Conservation (phyloP, 164 flowering plant species). For the Annona squamosa region DNA sequence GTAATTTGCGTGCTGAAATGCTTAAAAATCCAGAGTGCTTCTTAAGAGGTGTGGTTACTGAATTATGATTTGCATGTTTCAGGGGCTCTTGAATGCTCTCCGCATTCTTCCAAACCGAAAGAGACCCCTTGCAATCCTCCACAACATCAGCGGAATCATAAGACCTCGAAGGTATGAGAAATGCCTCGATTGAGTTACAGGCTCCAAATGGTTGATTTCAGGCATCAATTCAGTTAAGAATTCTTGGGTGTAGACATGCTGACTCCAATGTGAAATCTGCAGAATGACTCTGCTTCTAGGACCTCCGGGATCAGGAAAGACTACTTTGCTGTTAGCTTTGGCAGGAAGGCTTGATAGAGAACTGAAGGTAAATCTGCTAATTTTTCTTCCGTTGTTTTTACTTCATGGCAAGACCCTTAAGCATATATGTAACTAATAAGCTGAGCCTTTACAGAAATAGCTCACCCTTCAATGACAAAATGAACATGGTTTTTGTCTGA, state of each 20-base stretch:
- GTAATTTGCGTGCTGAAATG: constrained; percentile 16
- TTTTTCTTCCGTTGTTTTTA: background rate
- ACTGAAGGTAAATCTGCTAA: constrained; percentile 31
- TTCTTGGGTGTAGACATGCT: background rate
- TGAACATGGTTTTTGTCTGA: constrained; percentile 16
- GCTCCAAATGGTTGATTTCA: background rate
- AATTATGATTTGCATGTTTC: background rate
- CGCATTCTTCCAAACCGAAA: constrained; percentile 12
- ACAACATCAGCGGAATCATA: background rate
- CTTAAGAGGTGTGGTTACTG: background rate
- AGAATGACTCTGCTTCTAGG: constrained; percentile 39
- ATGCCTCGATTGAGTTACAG: background rate
- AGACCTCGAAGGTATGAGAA: background rate
- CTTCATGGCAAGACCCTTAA: background rate
- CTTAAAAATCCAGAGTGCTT: background rate
- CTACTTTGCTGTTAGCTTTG: constrained; percentile 28
- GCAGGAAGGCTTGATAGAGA: constrained; percentile 36
- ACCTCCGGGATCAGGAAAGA: constrained; percentile 30
- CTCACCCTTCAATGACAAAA: background rate
- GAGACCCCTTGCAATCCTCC: constrained; percentile 13
- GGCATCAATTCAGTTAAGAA: background rate
- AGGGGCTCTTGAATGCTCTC: constrained; percentile 3
- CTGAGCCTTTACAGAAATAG: background rate
- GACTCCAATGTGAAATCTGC: background rate
- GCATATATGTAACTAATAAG: background rate